Conservation (phyloP, 345 rosid genomes). For the Melastoma malabathricum region DNA sequence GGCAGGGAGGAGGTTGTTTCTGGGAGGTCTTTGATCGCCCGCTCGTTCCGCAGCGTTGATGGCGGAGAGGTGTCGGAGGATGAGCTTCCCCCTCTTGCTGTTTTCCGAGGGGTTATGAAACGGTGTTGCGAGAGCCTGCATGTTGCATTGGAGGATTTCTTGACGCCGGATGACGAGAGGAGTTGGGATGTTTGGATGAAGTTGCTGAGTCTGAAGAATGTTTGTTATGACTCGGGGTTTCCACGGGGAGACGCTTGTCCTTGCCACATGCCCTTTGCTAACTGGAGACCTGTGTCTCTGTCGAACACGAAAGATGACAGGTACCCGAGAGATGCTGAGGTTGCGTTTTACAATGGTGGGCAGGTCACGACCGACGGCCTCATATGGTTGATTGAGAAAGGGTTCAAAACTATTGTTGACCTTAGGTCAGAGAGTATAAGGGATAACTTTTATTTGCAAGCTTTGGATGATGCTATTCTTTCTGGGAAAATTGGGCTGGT, state of each 20-base stretch:
- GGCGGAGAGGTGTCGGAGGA: constrained; percentile 50
- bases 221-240: constrained; percentile 82
- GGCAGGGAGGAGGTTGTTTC: constrained; percentile 90
- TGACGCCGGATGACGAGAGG: constrained; percentile 60
- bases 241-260: constrained; percentile 60
- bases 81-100: constrained; percentile 77
- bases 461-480: constrained; percentile 45
- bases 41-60: constrained; percentile 33
- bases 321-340: constrained; percentile 33
- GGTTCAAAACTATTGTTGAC: constrained; percentile 79
- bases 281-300: constrained; percentile 67
- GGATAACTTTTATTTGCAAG: constrained; percentile 66
- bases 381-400: constrained; percentile 64
- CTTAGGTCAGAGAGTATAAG: constrained; percentile 66
- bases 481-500: constrained; percentile 49
- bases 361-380: constrained; percentile 84
- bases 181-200: constrained; percentile 75
- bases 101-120: constrained; percentile 90
- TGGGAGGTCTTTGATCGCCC: constrained; percentile 55
- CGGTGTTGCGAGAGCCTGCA: constrained; percentile 93
- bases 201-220: constrained; percentile 82
- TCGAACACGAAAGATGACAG: constrained; percentile 42
- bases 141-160: constrained; percentile 71
- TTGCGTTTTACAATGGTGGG: constrained; percentile 90
- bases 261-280: constrained; percentile 58